These are phyloP conservation scores for Polytrichum formosum DNA, from an alignment of 225 moss, liverwort and hornwort species.

Conservation along the genomic window DNA sequence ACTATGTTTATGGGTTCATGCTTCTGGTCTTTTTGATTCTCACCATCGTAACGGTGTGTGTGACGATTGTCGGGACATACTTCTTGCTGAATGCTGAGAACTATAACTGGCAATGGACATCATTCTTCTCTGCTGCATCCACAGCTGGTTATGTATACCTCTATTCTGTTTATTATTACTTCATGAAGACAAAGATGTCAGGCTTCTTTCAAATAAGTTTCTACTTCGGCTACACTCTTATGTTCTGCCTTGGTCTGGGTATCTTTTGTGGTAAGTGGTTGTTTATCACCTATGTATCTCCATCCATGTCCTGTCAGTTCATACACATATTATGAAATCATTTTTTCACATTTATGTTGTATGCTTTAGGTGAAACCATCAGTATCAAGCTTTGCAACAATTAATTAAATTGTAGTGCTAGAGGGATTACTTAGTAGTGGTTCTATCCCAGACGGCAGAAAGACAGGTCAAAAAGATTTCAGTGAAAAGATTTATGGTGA, in stretches of 20 bases:
- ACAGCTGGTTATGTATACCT: conserved; percentile 91
- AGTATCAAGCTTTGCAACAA: too few species aligned
- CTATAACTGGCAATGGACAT: conserved; percentile 99
- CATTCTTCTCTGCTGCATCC: conserved; percentile 89
- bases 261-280: conserved; percentile 80
- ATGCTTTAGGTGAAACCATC: too few species aligned
- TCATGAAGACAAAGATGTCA: conserved; percentile 98
- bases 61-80: conserved; percentile 95
- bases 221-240: conserved; percentile 98
- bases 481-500: background rate
- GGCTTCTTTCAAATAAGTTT: conserved; percentile 99
- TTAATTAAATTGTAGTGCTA: too few species aligned
- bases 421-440: too few species aligned
- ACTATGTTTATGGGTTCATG: conserved; percentile 99
- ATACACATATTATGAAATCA: too few species aligned
- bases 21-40: conserved; percentile 91
- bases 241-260: conserved; percentile 95
- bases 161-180: conserved; percentile 96
- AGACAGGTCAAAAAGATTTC: background rate
- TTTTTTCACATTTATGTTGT: too few species aligned
- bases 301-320: too few species aligned
- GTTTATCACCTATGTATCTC: background rate
- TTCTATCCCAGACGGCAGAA: too few species aligned
- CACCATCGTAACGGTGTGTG: conserved; percentile 93
- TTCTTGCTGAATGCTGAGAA: conserved; percentile 97